phyloP scores from a whole-genome alignment of 805 yeast species.

The Lachancea waltii region DNA sequence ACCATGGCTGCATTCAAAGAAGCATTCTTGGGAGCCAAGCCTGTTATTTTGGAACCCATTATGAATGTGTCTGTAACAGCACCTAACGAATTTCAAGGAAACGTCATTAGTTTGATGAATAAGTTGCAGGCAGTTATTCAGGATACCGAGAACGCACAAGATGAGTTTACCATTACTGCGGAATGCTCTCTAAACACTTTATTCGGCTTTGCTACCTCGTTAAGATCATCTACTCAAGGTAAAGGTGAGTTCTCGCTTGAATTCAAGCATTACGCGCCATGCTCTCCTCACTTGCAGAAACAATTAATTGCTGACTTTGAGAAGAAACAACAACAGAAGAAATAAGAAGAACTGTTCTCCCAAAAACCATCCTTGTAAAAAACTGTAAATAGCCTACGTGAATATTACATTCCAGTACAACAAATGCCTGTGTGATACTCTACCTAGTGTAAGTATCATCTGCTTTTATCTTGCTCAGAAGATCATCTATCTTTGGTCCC shows the following conservation, averaged over 20 bases:
- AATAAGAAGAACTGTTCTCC: conserved; percentile 14
- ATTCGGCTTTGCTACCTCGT: conserved; percentile 93
- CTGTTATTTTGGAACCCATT: conserved; percentile 91
- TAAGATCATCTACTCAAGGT: conserved; percentile 97
- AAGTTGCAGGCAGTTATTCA: conserved; percentile 86
- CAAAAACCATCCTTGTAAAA: conserved; percentile 2
- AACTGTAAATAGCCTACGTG: conserved; percentile 13
- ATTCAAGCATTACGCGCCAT: conserved; percentile 86
- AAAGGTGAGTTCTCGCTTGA: conserved; percentile 97
- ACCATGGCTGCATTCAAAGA: conserved; percentile 87
- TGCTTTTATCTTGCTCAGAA: conserved; percentile 67
- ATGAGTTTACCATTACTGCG: conserved; percentile 87
- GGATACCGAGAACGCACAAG: conserved; percentile 90
- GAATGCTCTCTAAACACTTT: conserved; percentile 94
- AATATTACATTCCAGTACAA: neutral
- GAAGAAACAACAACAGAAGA: conserved; percentile 45
- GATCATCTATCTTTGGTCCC: conserved; percentile 79
- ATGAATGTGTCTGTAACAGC: conserved; percentile 92
- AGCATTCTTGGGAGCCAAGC: conserved; percentile 77
- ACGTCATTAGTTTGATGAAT: conserved; percentile 84
- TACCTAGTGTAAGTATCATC: conserved; percentile 34
- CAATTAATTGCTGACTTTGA: conserved; percentile 80
- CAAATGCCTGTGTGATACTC: neutral
- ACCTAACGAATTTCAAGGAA: conserved; percentile 94
- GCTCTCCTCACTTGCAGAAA: conserved; percentile 83